A percentile compares a stretch with the other conserved stretches of the same genome.
Evolutionary conservation across 139 green algal species (phyloP).

Genomic region (Chlorella sp.): DNA sequence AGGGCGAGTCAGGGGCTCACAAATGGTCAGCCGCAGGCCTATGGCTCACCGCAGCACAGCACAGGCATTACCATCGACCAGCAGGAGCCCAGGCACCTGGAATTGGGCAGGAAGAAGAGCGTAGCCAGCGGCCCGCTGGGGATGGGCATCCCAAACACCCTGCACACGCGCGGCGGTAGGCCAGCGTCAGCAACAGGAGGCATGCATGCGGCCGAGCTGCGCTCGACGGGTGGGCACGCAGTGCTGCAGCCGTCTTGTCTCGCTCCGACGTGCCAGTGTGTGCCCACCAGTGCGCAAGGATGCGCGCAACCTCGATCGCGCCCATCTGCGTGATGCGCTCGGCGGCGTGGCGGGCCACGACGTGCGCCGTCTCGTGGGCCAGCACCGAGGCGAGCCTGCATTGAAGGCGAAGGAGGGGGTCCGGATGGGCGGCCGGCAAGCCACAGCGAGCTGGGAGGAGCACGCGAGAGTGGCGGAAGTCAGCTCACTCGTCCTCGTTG

Average conservation of each 20-base stretch:
- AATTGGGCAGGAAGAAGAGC: conserved; percentile 68
- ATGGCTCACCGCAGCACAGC: not conserved
- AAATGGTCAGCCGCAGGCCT: not conserved
- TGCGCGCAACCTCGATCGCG: conserved; percentile 1
- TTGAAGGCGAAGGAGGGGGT: conserved; percentile 61
- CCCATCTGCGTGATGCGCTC: conserved; percentile 51
- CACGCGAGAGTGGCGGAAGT: too few species aligned
- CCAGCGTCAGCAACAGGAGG: not conserved
- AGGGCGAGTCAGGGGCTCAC: not conserved
- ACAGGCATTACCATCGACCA: not conserved
- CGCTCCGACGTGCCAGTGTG: not conserved
- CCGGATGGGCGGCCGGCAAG: conserved; percentile 52
- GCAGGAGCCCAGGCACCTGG: conserved; percentile 31
- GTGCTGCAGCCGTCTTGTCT: not conserved
- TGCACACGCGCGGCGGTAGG: conserved; percentile 26
- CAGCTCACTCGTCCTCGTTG: not conserved
- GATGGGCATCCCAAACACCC: conserved; percentile 53
- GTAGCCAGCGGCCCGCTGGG: conserved; percentile 35
- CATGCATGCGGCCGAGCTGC: not conserved
- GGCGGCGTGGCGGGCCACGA: conserved; percentile 73
- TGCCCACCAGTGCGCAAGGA: not conserved
- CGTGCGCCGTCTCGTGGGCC: conserved; percentile 83
- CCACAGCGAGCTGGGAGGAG: not conserved
- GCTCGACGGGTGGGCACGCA: not conserved
- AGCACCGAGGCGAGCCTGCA: conserved; percentile 85